Base-by-base conservation (phyloP, 495 filamentous ascomycete genomes). In the Parathielavia appendiculata region DNA sequence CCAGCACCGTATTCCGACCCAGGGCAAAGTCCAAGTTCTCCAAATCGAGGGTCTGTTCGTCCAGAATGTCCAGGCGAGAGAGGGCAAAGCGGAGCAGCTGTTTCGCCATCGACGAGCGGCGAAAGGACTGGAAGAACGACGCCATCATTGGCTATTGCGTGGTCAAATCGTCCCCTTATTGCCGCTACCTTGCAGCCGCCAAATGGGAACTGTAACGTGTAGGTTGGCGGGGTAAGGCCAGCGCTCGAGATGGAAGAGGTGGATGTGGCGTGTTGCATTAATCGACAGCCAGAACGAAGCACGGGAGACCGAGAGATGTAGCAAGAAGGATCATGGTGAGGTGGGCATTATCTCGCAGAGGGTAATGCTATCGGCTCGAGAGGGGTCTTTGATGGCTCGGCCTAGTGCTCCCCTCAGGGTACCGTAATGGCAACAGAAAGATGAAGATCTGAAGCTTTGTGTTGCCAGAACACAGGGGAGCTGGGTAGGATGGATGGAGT, bases 51-150 rank as follows among this genome's bases (percentile, higher is more conserved):
- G 86, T 84, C 64, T 92, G 83, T 30, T 86, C 86, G 64, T 97
- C 92, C 26, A 97, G 79, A 26, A 95, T 71, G 53, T 92, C 90
- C 41, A 92, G 72, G 55, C 87, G 83, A 5, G 86, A 87, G 30
- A 97, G 74, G 23, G 83, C 89, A 71, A 91, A 95, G 60, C 87
- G 84, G 47, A 96, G 78, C 56, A 93, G 75, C 64, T 85, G 83
- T 77, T 92, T 92, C 73, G 89, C 87, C 73, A 93, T 83, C 63
- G 82, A 86, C 39, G 87, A 79, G 57, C 60, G 71, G 60, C 71
- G 61, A 49, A 79, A 90, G 46, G 87, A 84, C 66, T 87, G 72
- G 67, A 93, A 87, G 66, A 79, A 85, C 48, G 71, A 74, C 39
- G 77, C 78, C 80, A 83, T 83, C 67, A 45, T 69, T 22, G 56